Conservation (phyloP, 2,329 filamentous ascomycete genomes). For the Calycina herbarum region DNA sequence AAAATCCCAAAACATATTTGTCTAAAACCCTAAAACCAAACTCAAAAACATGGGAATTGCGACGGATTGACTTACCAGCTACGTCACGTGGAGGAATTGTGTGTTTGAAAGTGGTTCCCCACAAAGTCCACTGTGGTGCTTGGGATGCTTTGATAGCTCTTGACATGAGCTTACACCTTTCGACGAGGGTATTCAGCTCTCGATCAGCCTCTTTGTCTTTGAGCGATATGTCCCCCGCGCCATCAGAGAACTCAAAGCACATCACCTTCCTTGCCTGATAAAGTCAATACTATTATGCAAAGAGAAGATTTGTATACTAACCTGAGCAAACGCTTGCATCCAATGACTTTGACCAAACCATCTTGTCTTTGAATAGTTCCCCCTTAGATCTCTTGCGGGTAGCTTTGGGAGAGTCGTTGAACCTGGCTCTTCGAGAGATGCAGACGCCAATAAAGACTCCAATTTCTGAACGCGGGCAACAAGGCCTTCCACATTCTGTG, state of each 20-base stretch:
- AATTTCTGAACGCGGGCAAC: slow-evolving; percentile 19
- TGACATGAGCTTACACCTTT: slow-evolving; percentile 27
- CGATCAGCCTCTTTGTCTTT: slow-evolving; percentile 4
- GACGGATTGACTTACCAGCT: too few relatives aligned
- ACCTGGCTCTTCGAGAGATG: background rate
- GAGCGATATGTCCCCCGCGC: slow-evolving; percentile 1
- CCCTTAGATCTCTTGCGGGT: slow-evolving; percentile 9
- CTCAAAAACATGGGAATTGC: too few relatives aligned
- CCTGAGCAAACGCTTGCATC: slow-evolving; percentile 30
- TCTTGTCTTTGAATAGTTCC: slow-evolving; percentile 30
- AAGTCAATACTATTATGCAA: background rate
- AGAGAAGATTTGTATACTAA: slow-evolving; percentile 15
- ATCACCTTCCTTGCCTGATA: slow-evolving; percentile 12
- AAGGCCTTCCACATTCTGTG: slow-evolving; percentile 12
- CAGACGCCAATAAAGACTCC: slow-evolving; percentile 10
- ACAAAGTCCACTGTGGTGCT: slow-evolving; percentile 18
- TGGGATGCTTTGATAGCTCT: slow-evolving; percentile 22
- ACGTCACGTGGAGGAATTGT: slow-evolving; percentile 24
- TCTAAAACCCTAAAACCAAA: too few relatives aligned
- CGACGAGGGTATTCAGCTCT: slow-evolving; percentile 16
- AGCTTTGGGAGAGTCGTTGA: background rate
- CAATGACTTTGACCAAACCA: slow-evolving; percentile 34
- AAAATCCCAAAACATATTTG: too few relatives aligned
- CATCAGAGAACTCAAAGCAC: slow-evolving; percentile 11
- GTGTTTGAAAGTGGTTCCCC: slow-evolving; percentile 22